Conservation (phyloP, 2,329 filamentous ascomycete species). For the Scedosporium minutisporum region DNA sequence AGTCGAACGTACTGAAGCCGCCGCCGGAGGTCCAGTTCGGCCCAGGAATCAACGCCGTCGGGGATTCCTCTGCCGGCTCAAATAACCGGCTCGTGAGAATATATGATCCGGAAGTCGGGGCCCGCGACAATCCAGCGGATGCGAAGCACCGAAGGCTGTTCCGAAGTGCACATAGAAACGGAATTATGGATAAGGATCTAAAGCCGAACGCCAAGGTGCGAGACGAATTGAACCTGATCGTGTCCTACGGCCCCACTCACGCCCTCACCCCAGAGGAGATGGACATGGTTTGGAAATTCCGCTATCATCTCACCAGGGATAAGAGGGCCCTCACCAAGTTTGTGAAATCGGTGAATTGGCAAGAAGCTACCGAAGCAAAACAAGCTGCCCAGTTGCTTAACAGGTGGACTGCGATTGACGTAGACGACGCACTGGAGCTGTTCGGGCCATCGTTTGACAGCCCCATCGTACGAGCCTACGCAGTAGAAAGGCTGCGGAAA, state of each 20-base stretch:
- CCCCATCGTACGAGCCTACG: slow-evolving; percentile 78
- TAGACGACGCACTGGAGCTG: slow-evolving; percentile 91
- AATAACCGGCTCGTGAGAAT: slow-evolving; percentile 65
- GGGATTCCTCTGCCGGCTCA: slow-evolving; percentile 33
- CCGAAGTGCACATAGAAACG: slow-evolving; percentile 79
- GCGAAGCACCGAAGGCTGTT: slow-evolving; percentile 89
- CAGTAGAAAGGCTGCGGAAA: slow-evolving; percentile 83
- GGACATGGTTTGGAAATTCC: slow-evolving; percentile 94
- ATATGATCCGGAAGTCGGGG: slow-evolving; percentile 87
- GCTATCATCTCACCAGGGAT: slow-evolving; percentile 86
- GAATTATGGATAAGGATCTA: slow-evolving; percentile 87
- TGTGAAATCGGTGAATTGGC: slow-evolving; percentile 95
- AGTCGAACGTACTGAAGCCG: slow-evolving; percentile 65
- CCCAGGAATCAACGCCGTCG: slow-evolving; percentile 71
- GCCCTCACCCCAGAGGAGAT: slow-evolving; percentile 83
- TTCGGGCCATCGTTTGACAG: slow-evolving; percentile 90
- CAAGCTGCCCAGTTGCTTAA: slow-evolving; percentile 84
- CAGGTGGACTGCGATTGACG: slow-evolving; percentile 93
- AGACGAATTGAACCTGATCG: slow-evolving; percentile 83
- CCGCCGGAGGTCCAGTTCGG: slow-evolving; percentile 84
- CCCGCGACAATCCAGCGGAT: slow-evolving; percentile 86
- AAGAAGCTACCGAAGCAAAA: slow-evolving; percentile 70
- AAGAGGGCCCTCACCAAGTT: slow-evolving; percentile 93
- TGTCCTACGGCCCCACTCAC: slow-evolving; percentile 88
- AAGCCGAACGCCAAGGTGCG: slow-evolving; percentile 94